Conservation (phyloP, 208 protist genomes). For the Leishmania gerbilli region DNA sequence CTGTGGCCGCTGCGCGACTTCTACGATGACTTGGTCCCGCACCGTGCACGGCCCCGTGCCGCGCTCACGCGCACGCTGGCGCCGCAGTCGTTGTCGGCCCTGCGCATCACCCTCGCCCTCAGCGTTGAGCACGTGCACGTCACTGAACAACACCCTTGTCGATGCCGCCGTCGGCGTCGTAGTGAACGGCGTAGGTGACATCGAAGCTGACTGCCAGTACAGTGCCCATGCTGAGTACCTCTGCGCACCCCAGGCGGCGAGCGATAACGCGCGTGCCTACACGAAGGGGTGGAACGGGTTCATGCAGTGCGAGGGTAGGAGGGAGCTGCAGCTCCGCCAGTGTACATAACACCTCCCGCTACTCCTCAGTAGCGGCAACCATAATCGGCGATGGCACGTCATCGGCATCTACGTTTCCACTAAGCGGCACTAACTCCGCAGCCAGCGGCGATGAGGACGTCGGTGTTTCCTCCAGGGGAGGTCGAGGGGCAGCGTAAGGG, state of each 20-base stretch:
- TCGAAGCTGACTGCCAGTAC: slow-evolving; percentile 58
- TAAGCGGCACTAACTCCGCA: background rate
- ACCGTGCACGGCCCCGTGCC: slow-evolving; percentile 48
- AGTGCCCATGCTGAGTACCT: slow-evolving; percentile 43
- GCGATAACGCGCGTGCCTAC: slow-evolving; percentile 59
- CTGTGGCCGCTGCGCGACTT: slow-evolving; percentile 41
- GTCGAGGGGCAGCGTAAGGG: background rate
- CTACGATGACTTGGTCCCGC: slow-evolving; percentile 59
- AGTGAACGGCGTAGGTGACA: slow-evolving; percentile 59
- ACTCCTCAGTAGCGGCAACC: slow-evolving; percentile 1
- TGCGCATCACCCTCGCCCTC: slow-evolving; percentile 21
- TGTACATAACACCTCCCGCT: slow-evolving; percentile 31
- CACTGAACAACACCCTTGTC: slow-evolving; percentile 48
- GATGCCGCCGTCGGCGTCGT: slow-evolving; percentile 55
- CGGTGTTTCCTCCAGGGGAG: background rate
- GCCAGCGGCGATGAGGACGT: background rate
- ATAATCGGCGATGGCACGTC: background rate
- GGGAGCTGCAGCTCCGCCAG: slow-evolving; percentile 52
- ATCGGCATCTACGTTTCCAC: background rate
- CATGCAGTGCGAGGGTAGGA: slow-evolving; percentile 48
- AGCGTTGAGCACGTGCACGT: slow-evolving; percentile 56
- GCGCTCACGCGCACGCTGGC: slow-evolving; percentile 3
- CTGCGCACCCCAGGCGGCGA: slow-evolving; percentile 47
- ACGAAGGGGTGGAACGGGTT: slow-evolving; percentile 46
- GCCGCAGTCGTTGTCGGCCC: background rate